A percentile compares a stretch with the other conserved stretches of the same genome.
Conservation (phyloP, 2,329 filamentous ascomycete species). For the Leptographium lundbergii region DNA sequence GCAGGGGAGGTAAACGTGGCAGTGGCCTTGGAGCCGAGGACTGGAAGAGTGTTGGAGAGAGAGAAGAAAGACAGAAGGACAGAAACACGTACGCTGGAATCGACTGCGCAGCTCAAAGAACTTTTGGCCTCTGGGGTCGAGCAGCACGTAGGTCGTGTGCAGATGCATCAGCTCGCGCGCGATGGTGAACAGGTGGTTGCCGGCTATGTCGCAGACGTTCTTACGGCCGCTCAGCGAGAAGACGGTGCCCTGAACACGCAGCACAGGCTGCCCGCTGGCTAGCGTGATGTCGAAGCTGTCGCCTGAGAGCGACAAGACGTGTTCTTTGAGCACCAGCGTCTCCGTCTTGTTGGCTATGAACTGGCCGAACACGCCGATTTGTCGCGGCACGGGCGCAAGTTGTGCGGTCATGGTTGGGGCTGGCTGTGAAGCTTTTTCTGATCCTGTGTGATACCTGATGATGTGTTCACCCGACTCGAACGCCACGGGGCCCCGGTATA, state of each 20-base stretch:
- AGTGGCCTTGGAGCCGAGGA: slow-evolving; percentile 39
- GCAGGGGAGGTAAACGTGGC: slow-evolving; percentile 41
- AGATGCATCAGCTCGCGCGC: slow-evolving; percentile 37
- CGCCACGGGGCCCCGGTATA: too few relatives aligned
- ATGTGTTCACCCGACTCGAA: background rate
- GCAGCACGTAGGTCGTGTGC: slow-evolving; percentile 37
- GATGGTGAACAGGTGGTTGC: slow-evolving; percentile 45
- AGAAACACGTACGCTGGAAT: slow-evolving; percentile 30
- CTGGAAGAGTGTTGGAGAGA: slow-evolving; percentile 18
- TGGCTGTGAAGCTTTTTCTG: background rate
- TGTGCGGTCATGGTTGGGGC: background rate
- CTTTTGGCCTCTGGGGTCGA: slow-evolving; percentile 30
- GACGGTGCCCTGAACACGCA: slow-evolving; percentile 43
- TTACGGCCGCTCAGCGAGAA: slow-evolving; percentile 42
- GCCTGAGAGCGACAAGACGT: slow-evolving; percentile 46
- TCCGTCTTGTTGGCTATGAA: slow-evolving; percentile 16
- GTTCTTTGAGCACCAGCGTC: slow-evolving; percentile 47
- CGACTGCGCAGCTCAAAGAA: slow-evolving; percentile 44
- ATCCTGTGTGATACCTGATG: too few relatives aligned
- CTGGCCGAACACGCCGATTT: slow-evolving; percentile 8
- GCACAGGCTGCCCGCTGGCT: slow-evolving; percentile 36
- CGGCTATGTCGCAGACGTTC: slow-evolving; percentile 38
- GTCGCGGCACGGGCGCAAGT: slow-evolving; percentile 6
- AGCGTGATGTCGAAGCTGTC: slow-evolving; percentile 53
- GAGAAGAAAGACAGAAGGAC: slow-evolving; percentile 9